Evolutionary conservation across 2,329 filamentous ascomycete genomes (phyloP).

Genomic region (Exophiala spinifera): DNA sequence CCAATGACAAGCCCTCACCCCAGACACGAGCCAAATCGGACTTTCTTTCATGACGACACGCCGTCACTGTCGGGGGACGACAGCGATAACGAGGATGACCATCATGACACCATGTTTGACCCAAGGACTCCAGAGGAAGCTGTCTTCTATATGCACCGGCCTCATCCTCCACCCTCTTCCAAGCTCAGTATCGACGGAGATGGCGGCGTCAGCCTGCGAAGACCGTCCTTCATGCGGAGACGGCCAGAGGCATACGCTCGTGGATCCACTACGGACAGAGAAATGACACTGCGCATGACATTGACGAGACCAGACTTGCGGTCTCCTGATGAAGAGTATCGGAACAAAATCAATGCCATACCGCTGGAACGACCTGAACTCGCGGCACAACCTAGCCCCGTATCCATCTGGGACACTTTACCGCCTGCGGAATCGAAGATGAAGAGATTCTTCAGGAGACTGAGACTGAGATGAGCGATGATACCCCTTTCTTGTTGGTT

Average conservation of each 20-base stretch:
- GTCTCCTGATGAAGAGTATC: conserved; percentile 60
- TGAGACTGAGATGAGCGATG: conserved; percentile 31
- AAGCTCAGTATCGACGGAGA: conserved; percentile 19
- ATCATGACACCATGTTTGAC: conserved; percentile 27
- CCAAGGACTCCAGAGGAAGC: conserved; percentile 30
- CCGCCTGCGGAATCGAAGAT: conserved; percentile 39
- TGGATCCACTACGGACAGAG: conserved; percentile 60
- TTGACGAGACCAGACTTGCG: conserved; percentile 85
- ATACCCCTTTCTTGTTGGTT: not conserved
- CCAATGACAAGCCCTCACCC: conserved; percentile 37
- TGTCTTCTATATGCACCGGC: conserved; percentile 24
- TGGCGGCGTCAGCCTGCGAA: not conserved
- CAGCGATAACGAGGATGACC: conserved; percentile 20
- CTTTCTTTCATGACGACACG: conserved; percentile 52
- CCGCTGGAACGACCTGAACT: conserved; percentile 56
- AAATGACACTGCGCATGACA: conserved; percentile 97
- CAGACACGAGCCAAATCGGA: conserved; percentile 47
- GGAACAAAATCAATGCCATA: conserved; percentile 55
- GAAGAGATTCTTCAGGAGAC: conserved; percentile 45
- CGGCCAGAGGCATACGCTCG: conserved; percentile 45
- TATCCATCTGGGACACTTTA: conserved; percentile 44
- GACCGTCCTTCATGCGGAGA: conserved; percentile 22
- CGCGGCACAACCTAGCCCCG: conserved; percentile 42
- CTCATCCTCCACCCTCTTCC: not conserved
- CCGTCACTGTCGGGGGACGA: conserved; percentile 42